These are phyloP conservation scores for Phytophthora sp. DNA, from an alignment of 352 stramenopile species.

Conservation along the genomic window DNA sequence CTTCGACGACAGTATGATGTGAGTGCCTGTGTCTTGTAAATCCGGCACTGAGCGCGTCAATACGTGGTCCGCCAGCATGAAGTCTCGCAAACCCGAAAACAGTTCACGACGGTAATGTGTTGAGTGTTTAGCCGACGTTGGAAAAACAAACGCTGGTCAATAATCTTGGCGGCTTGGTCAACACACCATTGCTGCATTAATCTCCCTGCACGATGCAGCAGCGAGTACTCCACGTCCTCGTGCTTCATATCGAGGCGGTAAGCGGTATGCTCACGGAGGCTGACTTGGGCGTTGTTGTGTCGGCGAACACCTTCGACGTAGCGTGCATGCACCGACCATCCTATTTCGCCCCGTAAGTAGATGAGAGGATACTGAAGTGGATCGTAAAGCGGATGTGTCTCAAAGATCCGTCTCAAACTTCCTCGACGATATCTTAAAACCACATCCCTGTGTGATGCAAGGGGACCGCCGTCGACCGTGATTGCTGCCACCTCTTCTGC, in stretches of 20 bases:
- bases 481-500: neutral
- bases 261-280: neutral
- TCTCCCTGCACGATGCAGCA: neutral
- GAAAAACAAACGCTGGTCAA: neutral
- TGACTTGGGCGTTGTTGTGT: neutral
- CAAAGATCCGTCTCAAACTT: neutral
- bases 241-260: slow-evolving; percentile 1
- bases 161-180: neutral
- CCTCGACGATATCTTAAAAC: neutral
- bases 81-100: neutral
- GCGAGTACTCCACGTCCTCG: neutral
- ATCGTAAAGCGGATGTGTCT: neutral
- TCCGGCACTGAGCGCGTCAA: neutral
- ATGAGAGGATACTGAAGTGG: neutral
- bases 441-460: neutral
- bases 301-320: neutral
- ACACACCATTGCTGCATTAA: slow-evolving; percentile 5
- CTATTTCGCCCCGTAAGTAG: neutral
- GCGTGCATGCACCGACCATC: neutral
- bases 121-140: neutral
- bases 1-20: neutral
- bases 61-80: neutral
- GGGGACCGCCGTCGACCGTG: neutral
- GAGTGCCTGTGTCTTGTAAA: neutral
- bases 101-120: neutral